These are phyloP conservation scores for Beauveria sp. DNA, from an alignment of 2,329 filamentous ascomycete species.

Conservation along the genomic window DNA sequence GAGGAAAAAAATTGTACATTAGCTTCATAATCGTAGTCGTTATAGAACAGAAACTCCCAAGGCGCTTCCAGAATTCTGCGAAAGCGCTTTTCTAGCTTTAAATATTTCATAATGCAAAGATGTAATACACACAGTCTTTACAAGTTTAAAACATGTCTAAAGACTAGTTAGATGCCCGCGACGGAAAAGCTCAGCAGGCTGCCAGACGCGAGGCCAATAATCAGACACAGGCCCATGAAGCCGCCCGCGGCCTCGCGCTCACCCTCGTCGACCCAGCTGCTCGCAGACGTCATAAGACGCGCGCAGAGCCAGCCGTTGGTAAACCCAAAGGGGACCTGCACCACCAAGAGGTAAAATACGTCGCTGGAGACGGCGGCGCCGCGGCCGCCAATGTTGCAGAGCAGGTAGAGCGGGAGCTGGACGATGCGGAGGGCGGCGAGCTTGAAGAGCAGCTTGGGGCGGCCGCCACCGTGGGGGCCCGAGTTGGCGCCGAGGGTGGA, in stretches of 20 bases:
- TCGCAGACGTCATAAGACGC: slow-evolving; percentile 85
- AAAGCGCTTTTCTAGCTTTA: not conserved
- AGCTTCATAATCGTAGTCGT: slow-evolving; percentile 4
- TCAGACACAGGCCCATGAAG: slow-evolving; percentile 90
- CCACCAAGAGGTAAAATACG: slow-evolving; percentile 75
- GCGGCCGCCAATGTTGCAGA: slow-evolving; percentile 78
- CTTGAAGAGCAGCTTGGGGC: slow-evolving; percentile 60
- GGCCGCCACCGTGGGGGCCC: slow-evolving; percentile 31
- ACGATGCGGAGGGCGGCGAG: slow-evolving; percentile 56
- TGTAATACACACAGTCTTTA: not conserved
- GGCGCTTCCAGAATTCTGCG: not conserved
- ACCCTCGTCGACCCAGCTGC: slow-evolving; percentile 69
- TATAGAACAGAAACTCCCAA: not conserved
- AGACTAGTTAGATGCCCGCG: slow-evolving; percentile 36
- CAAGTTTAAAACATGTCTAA: slow-evolving; percentile 11
- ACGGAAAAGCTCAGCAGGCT: slow-evolving; percentile 82
- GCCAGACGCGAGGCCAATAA: slow-evolving; percentile 73
- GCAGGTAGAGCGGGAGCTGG: slow-evolving; percentile 77
- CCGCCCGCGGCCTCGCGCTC: slow-evolving; percentile 85
- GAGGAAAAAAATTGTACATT: not conserved
- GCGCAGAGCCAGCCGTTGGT: slow-evolving; percentile 84
- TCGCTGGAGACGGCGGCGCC: slow-evolving; percentile 74
- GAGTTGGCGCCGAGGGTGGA: slow-evolving; percentile 25
- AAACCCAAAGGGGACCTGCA: slow-evolving; percentile 77
- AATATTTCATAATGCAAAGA: not conserved